A percentile compares a stretch with the other conserved stretches of the same genome.
These are phyloP conservation scores for Acrocalymma vagum DNA, from an alignment of 2,329 filamentous ascomycete genomes.

Conservation along the genomic window DNA sequence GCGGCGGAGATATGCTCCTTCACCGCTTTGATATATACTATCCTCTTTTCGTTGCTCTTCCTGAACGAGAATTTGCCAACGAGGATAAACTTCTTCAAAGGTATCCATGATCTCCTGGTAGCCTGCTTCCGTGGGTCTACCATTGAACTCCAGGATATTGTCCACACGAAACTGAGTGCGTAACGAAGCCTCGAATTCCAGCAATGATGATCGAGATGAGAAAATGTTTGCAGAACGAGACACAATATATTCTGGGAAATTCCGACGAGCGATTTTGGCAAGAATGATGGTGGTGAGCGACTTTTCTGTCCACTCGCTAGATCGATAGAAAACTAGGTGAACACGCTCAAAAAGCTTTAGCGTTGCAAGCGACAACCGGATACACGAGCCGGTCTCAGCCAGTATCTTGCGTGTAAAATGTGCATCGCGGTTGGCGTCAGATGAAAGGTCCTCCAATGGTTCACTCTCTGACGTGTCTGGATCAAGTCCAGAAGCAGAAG, in stretches of 20 bases:
- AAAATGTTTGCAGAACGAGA: constrained; percentile 92
- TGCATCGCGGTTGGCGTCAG: constrained; percentile 69
- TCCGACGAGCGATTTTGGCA: constrained; percentile 84
- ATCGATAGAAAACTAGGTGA: constrained; percentile 94
- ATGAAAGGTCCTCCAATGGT: constrained; percentile 51
- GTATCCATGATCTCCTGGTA: constrained; percentile 74
- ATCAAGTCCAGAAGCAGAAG: constrained; percentile 47
- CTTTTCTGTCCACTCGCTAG: constrained; percentile 97
- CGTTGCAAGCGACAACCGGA: constrained; percentile 76
- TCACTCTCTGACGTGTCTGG: constrained; percentile 46
- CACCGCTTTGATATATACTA: constrained; percentile 78
- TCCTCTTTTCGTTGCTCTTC: constrained; percentile 84
- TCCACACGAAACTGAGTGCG: constrained; percentile 84
- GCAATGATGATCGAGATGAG: constrained; percentile 72
- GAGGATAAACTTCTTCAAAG: constrained; percentile 77
- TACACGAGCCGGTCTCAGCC: constrained; percentile 79
- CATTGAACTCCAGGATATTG: constrained; percentile 80
- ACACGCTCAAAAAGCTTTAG: constrained; percentile 91
- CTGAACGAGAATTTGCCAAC: constrained; percentile 77
- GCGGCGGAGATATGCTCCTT: constrained; percentile 86
- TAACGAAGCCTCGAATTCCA: constrained; percentile 91
- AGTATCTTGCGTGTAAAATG: constrained; percentile 83
- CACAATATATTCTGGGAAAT: constrained; percentile 90
- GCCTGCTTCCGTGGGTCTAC: constrained; percentile 70
- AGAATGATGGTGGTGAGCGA: constrained; percentile 94